Base-by-base conservation (phyloP, 179 eudicot genomes). In the Silene noctiflora region DNA sequence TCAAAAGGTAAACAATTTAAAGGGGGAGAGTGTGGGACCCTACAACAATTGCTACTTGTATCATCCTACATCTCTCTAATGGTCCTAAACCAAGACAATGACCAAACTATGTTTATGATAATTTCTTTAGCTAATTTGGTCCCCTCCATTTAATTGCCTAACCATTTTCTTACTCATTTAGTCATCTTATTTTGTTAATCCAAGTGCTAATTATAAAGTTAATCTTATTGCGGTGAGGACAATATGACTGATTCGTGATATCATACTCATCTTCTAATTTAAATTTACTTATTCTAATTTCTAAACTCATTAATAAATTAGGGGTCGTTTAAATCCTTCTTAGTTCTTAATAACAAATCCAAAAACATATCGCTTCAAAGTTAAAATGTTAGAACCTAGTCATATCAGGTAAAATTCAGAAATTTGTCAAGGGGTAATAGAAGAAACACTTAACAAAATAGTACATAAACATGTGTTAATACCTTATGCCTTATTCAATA, bases 91-190 rank as follows among this genome's bases (percentile, higher is more conserved):
- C 16, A 21, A 78, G 72, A 82, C 72, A 79, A 71, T 76, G 80
- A 82, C 82, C 82, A 51, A 79, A 79, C 83, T 79, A 76, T 55
- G 80, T 76, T 73, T 79, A 65, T 61, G 78, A 73, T 71, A n/a
- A 76, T 79, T 62, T 82, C 77, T 68, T 79, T 67, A 13, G n/a
- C 73, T 71, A n/a, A 53, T 5, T 73, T 82, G 75, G 77, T 71
- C 70, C 79, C 74, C 80, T 76, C 29, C 73, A 59, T 13, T 81
- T 19, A 76, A 65, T 75, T 13, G 75, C 77, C 84, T 78, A 78
- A 75, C 82, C 71, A 48, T 74, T 59, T 59, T 25, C 29, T 48
- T 66, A 9, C n/a, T 19, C 39, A 6, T 69, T 48, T 56, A 14
- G 11, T 19, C 39, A 6, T 69, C 33, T 72, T 69, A 35, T 62